Evolutionary conservation across 2,329 filamentous ascomycete genomes (phyloP), one percentile per base, ranked within the genome.

Genomic region (Claviceps monticola): DNA sequence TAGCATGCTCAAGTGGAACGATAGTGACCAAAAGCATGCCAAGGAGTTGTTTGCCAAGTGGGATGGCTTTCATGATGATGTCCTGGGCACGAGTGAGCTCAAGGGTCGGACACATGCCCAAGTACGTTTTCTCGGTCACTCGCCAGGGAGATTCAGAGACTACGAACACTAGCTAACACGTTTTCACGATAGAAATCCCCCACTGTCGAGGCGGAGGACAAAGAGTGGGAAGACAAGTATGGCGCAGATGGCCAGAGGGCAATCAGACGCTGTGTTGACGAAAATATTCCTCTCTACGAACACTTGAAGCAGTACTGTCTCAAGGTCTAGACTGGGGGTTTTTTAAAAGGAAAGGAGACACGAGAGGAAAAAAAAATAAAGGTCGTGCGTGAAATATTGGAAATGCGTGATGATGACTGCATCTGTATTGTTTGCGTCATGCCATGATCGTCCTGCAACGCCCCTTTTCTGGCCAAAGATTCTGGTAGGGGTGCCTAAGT

Each of bases 31-130:
- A 60, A 82, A 88, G 49, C 72, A 78, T 55, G 91, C 90, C 3
- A 74, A 77, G 58, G 75, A 80, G 56, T 83, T 82, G 17, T 97
- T 97, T 70, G 88, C 90, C 70, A 97, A 98, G 73, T 97, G 93
- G 93, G 86, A 83, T 59, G 93, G 93, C 11, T 97, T 95, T 71
- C 93, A 97, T 66, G 86, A 97, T 59, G 93, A 97, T 72, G 93
- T 89, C 14, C 87, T 97, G 60, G 75, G 86, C 58, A 95, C 87
- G 63, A 84, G 76, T 39, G 82, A 82, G 55, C 71, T 98, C 61
- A 84, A 83, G 64, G 80, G 86, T 2, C 75, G 87, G 62, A 73
- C 74, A 46, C 75, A 83, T 57, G 77, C 80, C 26, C 74, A 79
- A 65, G 79, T 82, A 68, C 66, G 75, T 29, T 37, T 46, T 16